Base-by-base conservation (phyloP, 768 basidiomycete species). In the Tylopilus subfusipes region DNA sequence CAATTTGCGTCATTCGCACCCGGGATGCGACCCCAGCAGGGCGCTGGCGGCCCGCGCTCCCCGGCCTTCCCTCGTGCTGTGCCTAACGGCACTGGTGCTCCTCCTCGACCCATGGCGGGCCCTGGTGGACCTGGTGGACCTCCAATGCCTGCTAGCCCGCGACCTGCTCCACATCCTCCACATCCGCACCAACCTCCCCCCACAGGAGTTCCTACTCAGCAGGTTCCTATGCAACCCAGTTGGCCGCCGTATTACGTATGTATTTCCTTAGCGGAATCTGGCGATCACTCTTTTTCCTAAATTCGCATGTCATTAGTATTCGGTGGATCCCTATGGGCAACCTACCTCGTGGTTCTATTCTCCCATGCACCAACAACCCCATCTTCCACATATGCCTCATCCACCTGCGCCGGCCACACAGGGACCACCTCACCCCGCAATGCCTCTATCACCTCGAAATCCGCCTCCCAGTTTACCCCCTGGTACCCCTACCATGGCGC, bases 361-460 rank as follows among this genome's bases (percentile, higher is more conserved):
- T 44, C 63, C 57, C 21, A 70, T 71, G 57, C 75, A 73, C 11
- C 73, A 67, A 52, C 71, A 66, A n/a, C 67, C 68, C 12, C 83
- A 80, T 19, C 81, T 77, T 60, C 75, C 75, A 18, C 76, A 77
- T 30, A 78, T 78, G 7, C 74, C 78, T 63, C 57, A 72, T 24
- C 71, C 66, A 24, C 64, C 68, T 29, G 68, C 73, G 1, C 64
- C 67, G 21, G 63, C 68, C n/a, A 64, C 73, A 53, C 75, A 73
- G 46, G 64, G 72, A 29, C 77, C 76, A 25, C 77, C 76, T 45
- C 78, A 82, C 60, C 58, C 73, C 30, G 72, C 72, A 48, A 80
- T 85, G 70, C 77, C 86, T 5, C 81, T 90, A 76, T 89, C 88
- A 16, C 87, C 88, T 34, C 82, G 86, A 58, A 83, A 79, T 62